Evolutionary conservation across 1,139 yeast genomes (phyloP), one percentile per base, ranked within the genome.

Genomic region (Zygoascus sp.): DNA sequence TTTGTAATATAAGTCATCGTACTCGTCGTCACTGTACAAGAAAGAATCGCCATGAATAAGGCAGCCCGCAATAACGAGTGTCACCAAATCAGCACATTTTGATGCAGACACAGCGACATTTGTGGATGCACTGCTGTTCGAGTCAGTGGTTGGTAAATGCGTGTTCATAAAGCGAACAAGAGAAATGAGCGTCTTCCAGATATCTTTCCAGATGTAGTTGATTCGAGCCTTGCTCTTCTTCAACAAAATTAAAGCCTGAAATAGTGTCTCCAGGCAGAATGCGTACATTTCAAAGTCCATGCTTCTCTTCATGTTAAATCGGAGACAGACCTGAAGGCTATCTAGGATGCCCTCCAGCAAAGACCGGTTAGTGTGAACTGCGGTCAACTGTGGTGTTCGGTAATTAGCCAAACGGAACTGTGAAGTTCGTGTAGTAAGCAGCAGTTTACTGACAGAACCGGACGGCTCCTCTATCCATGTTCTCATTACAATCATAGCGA

Each of bases 171-270:
- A 67, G 40, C 56, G 53, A 10, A 61, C 42, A 2, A 65, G 48
- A 4, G 62, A 59, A 19, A 64, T 43, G n/a, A 66, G 45, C 2
- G 70, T 58, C 43, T 57, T 59, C 70, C 72, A 68, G 30, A 69
- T 54, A 44, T 67, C 70, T 11, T 58, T 50, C 74, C 74, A 69
- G 48, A 65, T 63, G 48, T 68, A 69, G 9, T 50, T 48, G 23
- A 62, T 41, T n/a, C 57, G 46, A 2, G 48, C 45, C 23, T 53
- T 54, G 23, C 50, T 27, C 9, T 48, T 40, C 21, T 60, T 49
- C 44, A 66, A 47, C 23, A 54, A 50, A 13, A 57, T 56, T 2
- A 65, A 45, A 2, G 55, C 49, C 48, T 60, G 67, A 43, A 60
- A 58, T 5, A 60, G 45, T 2, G 55, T 53, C 1, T 55, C 56